Evolutionary conservation across 108 stramenopile species (phyloP).

Genomic region (Pseudonitzschia multistriata): DNA sequence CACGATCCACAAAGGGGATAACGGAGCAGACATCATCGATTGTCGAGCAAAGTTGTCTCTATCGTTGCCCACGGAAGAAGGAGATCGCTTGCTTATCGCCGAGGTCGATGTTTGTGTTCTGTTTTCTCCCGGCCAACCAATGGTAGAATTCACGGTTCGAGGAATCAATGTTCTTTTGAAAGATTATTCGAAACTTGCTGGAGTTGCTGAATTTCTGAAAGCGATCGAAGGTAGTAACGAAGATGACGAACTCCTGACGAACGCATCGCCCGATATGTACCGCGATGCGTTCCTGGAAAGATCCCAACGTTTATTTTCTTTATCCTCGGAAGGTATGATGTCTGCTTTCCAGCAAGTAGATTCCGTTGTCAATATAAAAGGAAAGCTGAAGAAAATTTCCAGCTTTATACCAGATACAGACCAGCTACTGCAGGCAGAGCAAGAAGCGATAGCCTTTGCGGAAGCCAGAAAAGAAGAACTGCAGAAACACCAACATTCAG

Average conservation of each 20-base stretch:
- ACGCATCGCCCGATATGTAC: constrained; percentile 38
- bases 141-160: constrained; percentile 31
- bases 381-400: constrained; percentile 35
- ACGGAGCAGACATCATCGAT: constrained; percentile 27
- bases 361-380: constrained; percentile 34
- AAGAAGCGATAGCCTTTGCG: constrained; percentile 17
- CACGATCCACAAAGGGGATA: constrained; percentile 38
- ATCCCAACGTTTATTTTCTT: constrained; percentile 27
- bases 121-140: constrained; percentile 55
- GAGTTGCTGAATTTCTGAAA: constrained; percentile 29
- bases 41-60: constrained; percentile 32
- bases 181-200: constrained; percentile 22
- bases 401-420: constrained; percentile 32
- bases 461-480: constrained; percentile 13
- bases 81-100: constrained; percentile 49
- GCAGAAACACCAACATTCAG: constrained; percentile 17
- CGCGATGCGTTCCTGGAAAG: constrained; percentile 58
- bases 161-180: constrained; percentile 20
- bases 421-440: constrained; percentile 18
- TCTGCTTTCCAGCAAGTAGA: constrained; percentile 50
- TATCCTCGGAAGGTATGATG: constrained; percentile 37
- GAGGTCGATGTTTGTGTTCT: constrained; percentile 45
- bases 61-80: constrained; percentile 31
- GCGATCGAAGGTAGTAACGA: constrained; percentile 23
- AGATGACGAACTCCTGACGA: constrained; percentile 2